Base-by-base conservation (phyloP, 2,329 filamentous ascomycete genomes). In the Neoarthrinium moseri region DNA sequence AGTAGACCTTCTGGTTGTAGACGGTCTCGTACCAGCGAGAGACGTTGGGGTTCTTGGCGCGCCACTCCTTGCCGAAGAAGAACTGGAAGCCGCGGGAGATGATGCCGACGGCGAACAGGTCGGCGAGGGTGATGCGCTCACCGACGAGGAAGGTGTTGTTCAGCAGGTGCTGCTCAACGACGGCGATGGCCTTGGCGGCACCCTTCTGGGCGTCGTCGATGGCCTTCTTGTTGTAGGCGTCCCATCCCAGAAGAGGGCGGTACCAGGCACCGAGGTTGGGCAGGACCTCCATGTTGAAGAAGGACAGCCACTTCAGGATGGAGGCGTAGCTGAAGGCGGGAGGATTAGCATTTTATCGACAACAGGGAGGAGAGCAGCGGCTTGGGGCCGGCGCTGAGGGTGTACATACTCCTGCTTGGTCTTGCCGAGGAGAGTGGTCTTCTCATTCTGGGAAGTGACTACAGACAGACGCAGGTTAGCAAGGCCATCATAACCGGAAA, bases 361-460 rank as follows among this genome's bases (percentile, higher is more conserved):
- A 5, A 17, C 2, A 8, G 10, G 5, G 29, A 17, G 29, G 17
- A 12, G 29, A 13, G 29, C 2, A 13, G n/a, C 10, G 29, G 29
- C 8, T 13, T 20, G n/a, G n/a, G n/a, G n/a, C n/a, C n/a, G n/a
- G n/a, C n/a, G n/a, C n/a, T n/a, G n/a, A 8, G 15, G 23, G 39
- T 15, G 12, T n/a, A 68, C 78, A 69, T 76, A 91, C 84, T 99
- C 94, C 81, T 99, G 92, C 87, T 99, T 99, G 77, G 91, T 99
- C 87, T 97, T 97, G 68, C 94, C 94, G 63, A 99, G 85, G 58
- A 99, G 91, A 60, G 91, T 95, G 63, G 94, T 99, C 87, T 97
- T 97, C 86, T 97, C 94, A 73, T 99, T 99, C 79, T 99, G 94
- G 62, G 94, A 97, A 64, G 94, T 91, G 70, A 99, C 94, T 97